These are phyloP conservation scores for Castanopsis chinensis DNA, from an alignment of 306 rosid species.

Conservation along the genomic window DNA sequence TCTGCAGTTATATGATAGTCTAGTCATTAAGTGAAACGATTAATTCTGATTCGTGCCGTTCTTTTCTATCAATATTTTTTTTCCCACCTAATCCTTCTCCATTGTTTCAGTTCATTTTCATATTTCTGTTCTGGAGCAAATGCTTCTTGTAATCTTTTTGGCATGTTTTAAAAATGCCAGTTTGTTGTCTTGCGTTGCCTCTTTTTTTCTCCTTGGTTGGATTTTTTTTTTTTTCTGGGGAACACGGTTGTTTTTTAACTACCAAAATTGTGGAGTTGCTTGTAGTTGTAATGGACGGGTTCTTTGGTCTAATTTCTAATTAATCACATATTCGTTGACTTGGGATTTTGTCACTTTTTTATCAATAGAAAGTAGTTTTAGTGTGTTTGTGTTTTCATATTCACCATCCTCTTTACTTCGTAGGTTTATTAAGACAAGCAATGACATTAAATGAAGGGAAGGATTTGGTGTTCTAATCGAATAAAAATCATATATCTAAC, in stretches of 20 bases:
- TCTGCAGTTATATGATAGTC: constrained; percentile 37
- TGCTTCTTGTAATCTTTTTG: constrained; percentile 65
- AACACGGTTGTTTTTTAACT: neutral
- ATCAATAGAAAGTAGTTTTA: neutral
- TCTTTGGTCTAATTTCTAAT: neutral
- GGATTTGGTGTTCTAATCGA: too few relatives aligned
- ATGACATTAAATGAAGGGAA: too few relatives aligned
- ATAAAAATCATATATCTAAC: too few relatives aligned
- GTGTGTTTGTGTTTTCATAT: neutral
- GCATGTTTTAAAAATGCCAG: constrained; percentile 86
- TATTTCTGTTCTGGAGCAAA: constrained; percentile 56
- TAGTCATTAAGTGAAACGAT: constrained; percentile 41
- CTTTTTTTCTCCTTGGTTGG: neutral
- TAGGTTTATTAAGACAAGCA: too few relatives aligned
- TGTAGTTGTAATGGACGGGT: constrained; percentile 44
- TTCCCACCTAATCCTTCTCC: neutral
- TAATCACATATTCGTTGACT: neutral
- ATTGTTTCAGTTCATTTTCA: constrained; percentile 24
- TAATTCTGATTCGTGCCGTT: constrained; percentile 34
- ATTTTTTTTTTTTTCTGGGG: neutral
- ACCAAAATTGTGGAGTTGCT: constrained; percentile 34
- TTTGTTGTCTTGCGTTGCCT: constrained; percentile 34
- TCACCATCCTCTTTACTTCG: too few relatives aligned
- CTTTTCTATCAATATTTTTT: neutral
- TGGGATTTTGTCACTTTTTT: constrained; percentile 1